Evolutionary conservation across 1,284 basidiomycete species (phyloP), one percentile per base, ranked within the genome.

Genomic region (Wolfiporia cocos): DNA sequence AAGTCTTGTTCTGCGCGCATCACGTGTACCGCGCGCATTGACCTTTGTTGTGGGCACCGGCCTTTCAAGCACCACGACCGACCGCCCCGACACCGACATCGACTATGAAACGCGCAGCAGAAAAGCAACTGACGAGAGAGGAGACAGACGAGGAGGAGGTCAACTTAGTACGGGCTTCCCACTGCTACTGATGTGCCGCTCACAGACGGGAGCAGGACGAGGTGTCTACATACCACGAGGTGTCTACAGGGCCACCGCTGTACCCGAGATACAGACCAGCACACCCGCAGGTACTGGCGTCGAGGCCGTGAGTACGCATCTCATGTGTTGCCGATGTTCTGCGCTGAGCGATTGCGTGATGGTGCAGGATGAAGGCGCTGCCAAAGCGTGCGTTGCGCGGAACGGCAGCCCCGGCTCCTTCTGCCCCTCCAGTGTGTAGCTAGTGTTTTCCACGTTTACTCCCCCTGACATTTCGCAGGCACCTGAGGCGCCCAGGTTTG

Each of bases 51-150:
- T 9, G 26, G 9, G 26, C 26, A 28, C 14, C 14, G 26, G 7
- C 9, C 26, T 28, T 14, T 28, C 26, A 9, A 9, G 26, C n/a
- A n/a, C 26, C 26, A 28, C 26, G 9, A 28, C 42, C 18, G n/a
- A n/a, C n/a, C 17, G 30, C 20, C 11, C 12, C 31, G 19, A 10
- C 23, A 14, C 21, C 33, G 18, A 6, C 20, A 18, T n/a, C 12
- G 32, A 46, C 46, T 53, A 84, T 85, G 72, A 91, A 90, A 65
- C 76, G 87, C 58, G 73, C 70, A 42, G 88, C 87, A 54, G 86
- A 88, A 37, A 76, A 69, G 47, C 83, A 92, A 54, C 57, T 87
- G 28, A 71, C 74, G 11, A 86, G 78, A 55, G 84, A 84, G 46
- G 71, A 69, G 30, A 56, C 50, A 5, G 58, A 53, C 2, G 65